Evolutionary conservation across 208 protist species (phyloP).

Genomic region (Strigomonas galati): DNA sequence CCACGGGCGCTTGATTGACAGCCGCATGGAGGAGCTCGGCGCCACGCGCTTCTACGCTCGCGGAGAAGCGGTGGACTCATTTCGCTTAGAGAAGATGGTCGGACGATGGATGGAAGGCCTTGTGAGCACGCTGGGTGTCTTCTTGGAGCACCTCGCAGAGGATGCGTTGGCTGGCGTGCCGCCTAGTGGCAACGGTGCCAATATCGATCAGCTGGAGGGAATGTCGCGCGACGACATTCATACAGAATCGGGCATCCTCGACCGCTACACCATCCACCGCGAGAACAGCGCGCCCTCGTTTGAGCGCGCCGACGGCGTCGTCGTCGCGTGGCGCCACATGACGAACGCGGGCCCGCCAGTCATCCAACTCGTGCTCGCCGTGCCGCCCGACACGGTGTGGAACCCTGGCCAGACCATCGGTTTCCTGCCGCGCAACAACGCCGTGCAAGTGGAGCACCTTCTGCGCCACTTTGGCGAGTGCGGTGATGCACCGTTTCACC

Average conservation of each 20-base stretch:
- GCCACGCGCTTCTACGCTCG: conserved; percentile 46
- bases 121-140: conserved; percentile 12
- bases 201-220: background rate
- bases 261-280: conserved; percentile 16
- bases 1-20: conserved; percentile 38
- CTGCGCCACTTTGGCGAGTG: conserved; percentile 29
- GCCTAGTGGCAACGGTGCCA: background rate
- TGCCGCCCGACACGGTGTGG: conserved; percentile 33
- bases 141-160: background rate
- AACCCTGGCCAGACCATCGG: conserved; percentile 54
- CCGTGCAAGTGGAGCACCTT: conserved; percentile 29
- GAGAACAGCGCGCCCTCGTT: conserved; percentile 14
- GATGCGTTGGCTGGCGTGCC: background rate
- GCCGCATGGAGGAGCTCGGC: conserved; percentile 52
- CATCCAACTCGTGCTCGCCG: conserved; percentile 34
- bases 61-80: conserved; percentile 59
- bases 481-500: conserved; percentile 34
- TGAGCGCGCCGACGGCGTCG: conserved; percentile 20
- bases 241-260: conserved; percentile 18
- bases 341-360: conserved; percentile 20
- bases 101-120: conserved; percentile 52
- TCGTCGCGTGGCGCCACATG: conserved; percentile 32
- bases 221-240: conserved; percentile 9
- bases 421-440: conserved; percentile 45
- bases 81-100: conserved; percentile 35